Conservation (phyloP, 495 filamentous ascomycete species). For the Daldinia grandis region DNA sequence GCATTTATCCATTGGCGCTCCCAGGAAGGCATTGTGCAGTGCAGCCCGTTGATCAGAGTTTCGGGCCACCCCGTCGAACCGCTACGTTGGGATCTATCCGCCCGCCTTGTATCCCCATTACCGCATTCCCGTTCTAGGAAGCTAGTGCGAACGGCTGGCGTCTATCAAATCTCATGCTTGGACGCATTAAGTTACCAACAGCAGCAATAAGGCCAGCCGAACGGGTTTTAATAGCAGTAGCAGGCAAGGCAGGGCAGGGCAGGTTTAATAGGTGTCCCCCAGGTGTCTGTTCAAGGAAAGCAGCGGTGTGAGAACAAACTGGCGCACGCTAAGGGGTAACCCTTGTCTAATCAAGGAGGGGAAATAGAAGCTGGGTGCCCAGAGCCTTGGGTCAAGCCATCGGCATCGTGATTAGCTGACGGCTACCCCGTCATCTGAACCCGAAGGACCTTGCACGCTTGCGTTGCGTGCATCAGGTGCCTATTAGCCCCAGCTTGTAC, state of each 20-base stretch:
- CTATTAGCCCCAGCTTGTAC: constrained; percentile 45
- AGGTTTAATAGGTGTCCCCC: constrained; percentile 21
- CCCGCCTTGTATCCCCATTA: constrained; percentile 48
- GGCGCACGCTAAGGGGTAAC: constrained; percentile 37
- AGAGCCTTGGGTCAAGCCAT: constrained; percentile 45
- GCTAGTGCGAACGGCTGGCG: constrained; percentile 44
- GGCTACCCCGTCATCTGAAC: constrained; percentile 45
- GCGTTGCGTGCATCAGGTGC: constrained; percentile 48
- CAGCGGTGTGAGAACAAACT: constrained; percentile 48
- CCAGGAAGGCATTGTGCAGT: constrained; percentile 34
- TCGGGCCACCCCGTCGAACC: constrained; percentile 50
- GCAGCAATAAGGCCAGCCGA: constrained; percentile 17
- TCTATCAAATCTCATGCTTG: constrained; percentile 35
- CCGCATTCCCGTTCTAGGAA: constrained; percentile 41
- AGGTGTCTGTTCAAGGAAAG: constrained; percentile 37
- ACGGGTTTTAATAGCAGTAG: constrained; percentile 38
- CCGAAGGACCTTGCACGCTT: constrained; percentile 44
- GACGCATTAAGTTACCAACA: constrained; percentile 41
- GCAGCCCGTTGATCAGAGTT: constrained; percentile 47
- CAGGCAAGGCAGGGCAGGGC: constrained; percentile 1
- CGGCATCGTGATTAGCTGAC: constrained; percentile 45
- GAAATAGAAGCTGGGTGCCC: constrained; percentile 43
- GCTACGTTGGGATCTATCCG: constrained; percentile 49
- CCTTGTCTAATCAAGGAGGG: constrained; percentile 39
- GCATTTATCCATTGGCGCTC: constrained; percentile 37